A percentile compares a stretch with the other conserved stretches of the same genome.
phyloP scores from a whole-genome alignment of 164 flowering plant species.

The Tetracentron sinense region DNA sequence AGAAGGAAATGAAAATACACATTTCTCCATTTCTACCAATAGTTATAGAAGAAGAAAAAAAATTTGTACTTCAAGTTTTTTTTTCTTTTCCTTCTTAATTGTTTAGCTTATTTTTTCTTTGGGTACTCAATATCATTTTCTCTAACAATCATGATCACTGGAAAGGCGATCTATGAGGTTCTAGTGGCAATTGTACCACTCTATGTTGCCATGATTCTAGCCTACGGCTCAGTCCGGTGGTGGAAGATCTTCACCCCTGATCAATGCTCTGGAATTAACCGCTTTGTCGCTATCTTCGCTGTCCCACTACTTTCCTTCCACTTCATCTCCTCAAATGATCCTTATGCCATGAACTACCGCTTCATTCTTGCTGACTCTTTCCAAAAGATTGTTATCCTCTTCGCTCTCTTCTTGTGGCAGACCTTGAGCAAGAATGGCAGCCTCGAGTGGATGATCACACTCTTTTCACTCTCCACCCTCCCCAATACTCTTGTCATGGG shows the following conservation, averaged over 20 bases:
- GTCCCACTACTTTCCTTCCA: slow-evolving; percentile 91
- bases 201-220: slow-evolving; percentile 88
- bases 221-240: slow-evolving; percentile 93
- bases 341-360: slow-evolving; percentile 78
- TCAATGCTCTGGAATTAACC: slow-evolving; percentile 94
- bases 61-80: too few relatives aligned
- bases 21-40: too few relatives aligned
- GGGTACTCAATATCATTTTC: too few relatives aligned
- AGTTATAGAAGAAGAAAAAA: too few relatives aligned
- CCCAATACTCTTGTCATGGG: slow-evolving; percentile 99
- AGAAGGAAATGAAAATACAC: too few relatives aligned
- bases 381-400: slow-evolving; percentile 67
- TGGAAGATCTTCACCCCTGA: slow-evolving; percentile 95
- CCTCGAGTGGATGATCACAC: slow-evolving; percentile 84
- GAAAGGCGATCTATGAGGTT: slow-evolving; percentile 80
- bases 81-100: too few relatives aligned
- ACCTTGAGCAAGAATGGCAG: slow-evolving; percentile 38
- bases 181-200: slow-evolving; percentile 75
- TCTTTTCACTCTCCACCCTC: slow-evolving; percentile 85
- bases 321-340: slow-evolving; percentile 79
- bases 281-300: slow-evolving; percentile 92
- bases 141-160: slow-evolving; percentile 52
- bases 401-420: slow-evolving; percentile 73
- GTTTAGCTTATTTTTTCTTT: too few relatives aligned
- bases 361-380: slow-evolving; percentile 90